Percentiles rank a stretch among this genome's conserved stretches.
phyloP scores from a whole-genome alignment of 495 filamentous ascomycete genomes.

The Penicilliopsis zonata region DNA sequence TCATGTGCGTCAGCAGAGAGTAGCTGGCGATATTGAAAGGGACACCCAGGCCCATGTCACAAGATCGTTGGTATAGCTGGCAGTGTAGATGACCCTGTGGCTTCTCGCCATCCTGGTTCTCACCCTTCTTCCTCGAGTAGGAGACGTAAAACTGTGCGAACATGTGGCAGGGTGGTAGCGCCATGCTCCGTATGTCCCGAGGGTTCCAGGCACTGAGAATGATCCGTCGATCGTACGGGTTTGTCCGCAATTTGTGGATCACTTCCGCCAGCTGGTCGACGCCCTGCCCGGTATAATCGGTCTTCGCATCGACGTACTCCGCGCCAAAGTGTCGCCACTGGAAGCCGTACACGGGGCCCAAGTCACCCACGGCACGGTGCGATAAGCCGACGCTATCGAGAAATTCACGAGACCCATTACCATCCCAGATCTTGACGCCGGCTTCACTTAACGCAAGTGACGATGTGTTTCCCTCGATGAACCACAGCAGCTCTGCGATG shows the following conservation, averaged over 20 bases:
- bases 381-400: conserved; percentile 74
- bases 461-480: conserved; percentile 74
- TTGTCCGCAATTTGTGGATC: conserved; percentile 65
- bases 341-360: conserved; percentile 96
- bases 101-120: conserved; percentile 19
- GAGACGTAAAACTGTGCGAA: conserved; percentile 97
- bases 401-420: conserved; percentile 81
- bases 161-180: conserved; percentile 95
- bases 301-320: conserved; percentile 62
- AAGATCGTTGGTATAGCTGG: conserved; percentile 84
- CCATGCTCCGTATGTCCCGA: conserved; percentile 76
- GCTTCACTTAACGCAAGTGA: conserved; percentile 57
- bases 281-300: conserved; percentile 80
- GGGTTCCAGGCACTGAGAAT: conserved; percentile 93
- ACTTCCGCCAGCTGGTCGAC: conserved; percentile 87
- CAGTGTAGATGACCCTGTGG: conserved; percentile 62
- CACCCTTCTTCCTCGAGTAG: conserved; percentile 36
- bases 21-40: conserved; percentile 97
- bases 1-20: conserved; percentile 84
- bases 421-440: conserved; percentile 96
- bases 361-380: conserved; percentile 72
- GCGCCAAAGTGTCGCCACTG: conserved; percentile 99
- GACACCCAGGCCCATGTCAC: conserved; percentile 94
- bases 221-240: conserved; percentile 79
- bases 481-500: conserved; percentile 92